Evolutionary conservation across 352 stramenopile species (phyloP).

Genomic region (Phytopythium mirpurense): DNA sequence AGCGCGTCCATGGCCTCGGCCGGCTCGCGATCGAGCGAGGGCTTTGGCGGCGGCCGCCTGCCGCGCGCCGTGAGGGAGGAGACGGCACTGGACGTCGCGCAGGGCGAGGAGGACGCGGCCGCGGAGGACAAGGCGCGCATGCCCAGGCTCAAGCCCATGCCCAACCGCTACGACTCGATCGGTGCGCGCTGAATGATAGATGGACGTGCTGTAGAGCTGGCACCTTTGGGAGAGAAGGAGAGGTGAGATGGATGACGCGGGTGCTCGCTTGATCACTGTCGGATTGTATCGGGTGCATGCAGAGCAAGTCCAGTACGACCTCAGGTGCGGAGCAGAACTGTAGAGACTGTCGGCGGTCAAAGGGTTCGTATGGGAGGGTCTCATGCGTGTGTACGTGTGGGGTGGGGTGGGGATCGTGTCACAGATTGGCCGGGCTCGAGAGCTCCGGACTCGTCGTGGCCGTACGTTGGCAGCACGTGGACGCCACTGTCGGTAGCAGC

Average conservation of each 20-base stretch:
- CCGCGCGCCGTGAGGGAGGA: neutral
- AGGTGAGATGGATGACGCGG: too few species aligned
- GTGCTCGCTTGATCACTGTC: neutral
- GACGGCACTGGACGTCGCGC: neutral
- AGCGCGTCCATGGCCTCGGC: neutral
- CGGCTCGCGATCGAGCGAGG: neutral
- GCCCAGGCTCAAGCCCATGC: neutral
- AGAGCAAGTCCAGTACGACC: slow-evolving; percentile 5
- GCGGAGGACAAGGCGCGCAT: neutral
- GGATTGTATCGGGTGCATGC: neutral
- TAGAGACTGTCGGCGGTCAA: too few species aligned
- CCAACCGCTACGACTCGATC: slow-evolving; percentile 8
- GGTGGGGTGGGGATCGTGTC: neutral
- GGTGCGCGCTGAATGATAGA: neutral
- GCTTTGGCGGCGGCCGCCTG: neutral
- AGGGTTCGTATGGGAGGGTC: too few species aligned
- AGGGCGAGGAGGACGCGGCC: neutral
- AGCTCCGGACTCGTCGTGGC: neutral
- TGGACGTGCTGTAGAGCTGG: neutral
- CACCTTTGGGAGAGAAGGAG: too few species aligned
- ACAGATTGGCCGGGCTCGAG: slow-evolving; percentile 1
- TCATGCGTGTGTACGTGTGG: neutral
- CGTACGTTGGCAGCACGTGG: neutral
- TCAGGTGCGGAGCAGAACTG: too few species aligned
- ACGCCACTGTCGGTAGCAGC: neutral